Evolutionary conservation across 805 yeast genomes (phyloP), one percentile per base, ranked within the genome.

Genomic region (Citeromyces matritensis): DNA sequence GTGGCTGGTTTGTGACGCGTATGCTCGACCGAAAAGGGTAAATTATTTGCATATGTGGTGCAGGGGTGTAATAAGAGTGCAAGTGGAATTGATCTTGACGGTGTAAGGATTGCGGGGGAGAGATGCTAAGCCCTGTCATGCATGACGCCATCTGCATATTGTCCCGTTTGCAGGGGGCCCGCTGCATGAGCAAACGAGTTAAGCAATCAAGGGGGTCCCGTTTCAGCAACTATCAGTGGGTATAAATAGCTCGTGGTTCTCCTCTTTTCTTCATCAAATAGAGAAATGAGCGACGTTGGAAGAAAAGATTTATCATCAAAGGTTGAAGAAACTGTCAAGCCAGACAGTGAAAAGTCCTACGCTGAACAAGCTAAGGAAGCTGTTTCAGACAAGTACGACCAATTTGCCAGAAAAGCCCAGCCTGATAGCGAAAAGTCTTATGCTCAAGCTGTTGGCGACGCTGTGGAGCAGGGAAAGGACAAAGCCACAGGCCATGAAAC

Each of bases 221-320:
- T 25, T 25, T 14, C 27, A 13, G 14, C 13, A 25, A 25, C 15
- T 14, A 25, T 10, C 27, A 2, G 9, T n/a, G 12, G 14, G 27
- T 25, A 25, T 25, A 25, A 25, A 25, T 25, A 15, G 13, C 10
- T 15, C 12, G 15, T n/a, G 4, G 10, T 25, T 25, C 14, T 25
- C 27, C 27, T 6, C 27, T 25, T n/a, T 15, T 25, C 11, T n/a
- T 25, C 27, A 25, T 25, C 11, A 25, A 25, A n/a, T 15, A 25
- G n/a, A 19, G 32, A 27, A 31, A 37, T 37, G 39, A 32, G 34
- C 26, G 40, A 62, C 53, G 48, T 65, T 38, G 82, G 79, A 47
- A 79, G 94, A 77, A 83, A 84, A 62, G 59, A 69, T 52, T 65
- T 83, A 49, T 43, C 74, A 40, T 78, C 77, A 51, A 80, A 82